Percentiles rank a stretch among this genome's conserved stretches.
Conservation (phyloP, 1,139 yeast genomes). For the Pichia sp. region DNA sequence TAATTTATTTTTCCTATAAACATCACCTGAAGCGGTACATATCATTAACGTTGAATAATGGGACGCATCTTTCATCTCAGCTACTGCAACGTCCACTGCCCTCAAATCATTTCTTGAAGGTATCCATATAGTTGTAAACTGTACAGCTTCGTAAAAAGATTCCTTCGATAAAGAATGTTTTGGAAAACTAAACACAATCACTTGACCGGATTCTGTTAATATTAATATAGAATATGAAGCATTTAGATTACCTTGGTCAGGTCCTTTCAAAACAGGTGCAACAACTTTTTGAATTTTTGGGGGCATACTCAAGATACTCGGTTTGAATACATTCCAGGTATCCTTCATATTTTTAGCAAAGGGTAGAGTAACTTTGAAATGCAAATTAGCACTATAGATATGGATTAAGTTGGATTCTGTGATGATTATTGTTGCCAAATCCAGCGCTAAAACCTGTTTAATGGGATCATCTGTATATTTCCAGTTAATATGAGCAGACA, state of each 20-base stretch:
- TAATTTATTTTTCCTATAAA: slow-evolving; percentile 9
- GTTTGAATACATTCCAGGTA: slow-evolving; percentile 48
- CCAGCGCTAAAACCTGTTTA: slow-evolving; percentile 58
- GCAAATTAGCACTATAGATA: slow-evolving; percentile 52
- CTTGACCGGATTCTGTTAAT: slow-evolving; percentile 13
- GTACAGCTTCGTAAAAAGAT: slow-evolving; percentile 5
- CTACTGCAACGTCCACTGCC: slow-evolving; percentile 13
- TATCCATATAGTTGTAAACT: slow-evolving; percentile 14
- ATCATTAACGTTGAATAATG: slow-evolving; percentile 8
- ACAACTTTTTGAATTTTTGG: slow-evolving; percentile 10
- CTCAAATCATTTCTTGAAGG: slow-evolving; percentile 16
- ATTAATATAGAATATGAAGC: slow-evolving; percentile 9
- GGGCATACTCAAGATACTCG: slow-evolving; percentile 27
- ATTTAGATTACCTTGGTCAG: slow-evolving; percentile 4
- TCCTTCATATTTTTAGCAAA: slow-evolving; percentile 29
- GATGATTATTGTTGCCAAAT: slow-evolving; percentile 61
- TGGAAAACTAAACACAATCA: slow-evolving; percentile 11
- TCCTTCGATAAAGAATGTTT: slow-evolving; percentile 12
- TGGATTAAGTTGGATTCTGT: slow-evolving; percentile 55
- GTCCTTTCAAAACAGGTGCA: slow-evolving; percentile 2
- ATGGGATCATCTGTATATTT: slow-evolving; percentile 37
- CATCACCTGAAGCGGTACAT: slow-evolving; percentile 15
- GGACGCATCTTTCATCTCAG: slow-evolving; percentile 1
- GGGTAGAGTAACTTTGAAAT: slow-evolving; percentile 42
- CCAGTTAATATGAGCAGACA: slow-evolving; percentile 31